Evolutionary conservation across 1,139 yeast species (phyloP), one percentile per base, ranked within the genome.

Genomic region (Kurtzmaniella quercitrusa): DNA sequence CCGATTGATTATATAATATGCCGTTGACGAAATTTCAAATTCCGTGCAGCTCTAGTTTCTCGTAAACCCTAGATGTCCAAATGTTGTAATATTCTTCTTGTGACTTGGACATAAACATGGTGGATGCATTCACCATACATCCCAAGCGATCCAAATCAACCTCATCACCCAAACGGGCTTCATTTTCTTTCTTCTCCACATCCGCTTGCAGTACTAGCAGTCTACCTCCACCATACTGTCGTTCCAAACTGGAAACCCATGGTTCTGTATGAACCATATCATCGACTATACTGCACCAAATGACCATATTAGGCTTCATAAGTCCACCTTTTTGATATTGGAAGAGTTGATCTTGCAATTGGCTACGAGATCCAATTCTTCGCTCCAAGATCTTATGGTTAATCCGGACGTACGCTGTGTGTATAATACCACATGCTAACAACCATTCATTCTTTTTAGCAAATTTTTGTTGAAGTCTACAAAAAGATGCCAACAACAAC

Each of bases 401-500:
- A 32, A 83, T 69, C 12, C 82, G 65, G 12, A 70, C 63, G 42
- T 79, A 81, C 12, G 83, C 81, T 5, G 83, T 75, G 36, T 82
- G 69, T 1, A 83, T 68, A 48, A 84, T 57, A 0, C 89, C 91
- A 56, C 87, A 81, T 1, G 84, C 78, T 22, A 84, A 58, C 14
- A 81, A 78, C 88, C 89, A 84, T 37, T 82, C 84, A 44, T 76
- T 79, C 39, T 76, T 75, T 48, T 68, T 71, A 15, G 55, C 52
- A 41, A 82, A 74, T 50, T 78, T 77, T 39, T 74, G 71, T 36
- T 74, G 69, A 49, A 79, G 79, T 2, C 66, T 60, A 33, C 70
- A 61, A 49, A 75, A 83, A 0, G 82, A 74, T 33, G 71, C 72
- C 11, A 82, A 50, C 46, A 84, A 66, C 35, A 66, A 60, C 23